Evolutionary conservation across 352 stramenopile genomes (phyloP).

Genomic region (Phytophthora quininea): DNA sequence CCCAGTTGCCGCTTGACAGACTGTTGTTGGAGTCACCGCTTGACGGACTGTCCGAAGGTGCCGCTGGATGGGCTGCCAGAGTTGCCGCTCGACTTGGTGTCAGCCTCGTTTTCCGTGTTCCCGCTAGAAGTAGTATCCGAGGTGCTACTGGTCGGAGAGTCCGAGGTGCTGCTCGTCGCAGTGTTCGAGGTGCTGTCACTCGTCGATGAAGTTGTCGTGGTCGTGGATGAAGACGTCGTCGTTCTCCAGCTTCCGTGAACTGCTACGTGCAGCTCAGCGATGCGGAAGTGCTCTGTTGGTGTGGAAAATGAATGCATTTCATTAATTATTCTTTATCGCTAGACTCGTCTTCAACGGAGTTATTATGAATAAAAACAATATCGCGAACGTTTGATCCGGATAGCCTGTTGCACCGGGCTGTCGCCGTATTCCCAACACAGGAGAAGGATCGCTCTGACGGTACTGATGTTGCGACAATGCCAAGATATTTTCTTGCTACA

Average conservation of each 20-base stretch:
- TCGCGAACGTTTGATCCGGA: not conserved
- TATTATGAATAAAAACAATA: not conserved
- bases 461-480: not conserved
- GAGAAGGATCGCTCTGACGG: not conserved
- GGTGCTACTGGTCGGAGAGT: not conserved
- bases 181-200: not conserved
- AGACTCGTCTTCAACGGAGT: not conserved
- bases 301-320: too few relatives aligned
- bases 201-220: not conserved
- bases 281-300: too few relatives aligned
- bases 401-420: not conserved
- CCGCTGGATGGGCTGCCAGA: too few relatives aligned
- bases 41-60: too few relatives aligned
- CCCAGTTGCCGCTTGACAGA: too few relatives aligned
- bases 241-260: not conserved
- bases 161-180: slow-evolving; percentile 10
- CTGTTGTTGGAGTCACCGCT: too few relatives aligned
- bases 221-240: slow-evolving; percentile 19
- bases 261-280: too few relatives aligned
- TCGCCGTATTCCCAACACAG: not conserved
- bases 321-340: not conserved
- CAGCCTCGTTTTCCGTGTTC: too few relatives aligned
- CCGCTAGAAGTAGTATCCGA: too few relatives aligned
- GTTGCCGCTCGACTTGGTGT: too few relatives aligned
- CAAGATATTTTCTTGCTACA: not conserved